Percentiles rank a stretch among this genome's conserved stretches.
Conservation (phyloP, 2,329 filamentous ascomycete genomes). For the Penicillium sp. region DNA sequence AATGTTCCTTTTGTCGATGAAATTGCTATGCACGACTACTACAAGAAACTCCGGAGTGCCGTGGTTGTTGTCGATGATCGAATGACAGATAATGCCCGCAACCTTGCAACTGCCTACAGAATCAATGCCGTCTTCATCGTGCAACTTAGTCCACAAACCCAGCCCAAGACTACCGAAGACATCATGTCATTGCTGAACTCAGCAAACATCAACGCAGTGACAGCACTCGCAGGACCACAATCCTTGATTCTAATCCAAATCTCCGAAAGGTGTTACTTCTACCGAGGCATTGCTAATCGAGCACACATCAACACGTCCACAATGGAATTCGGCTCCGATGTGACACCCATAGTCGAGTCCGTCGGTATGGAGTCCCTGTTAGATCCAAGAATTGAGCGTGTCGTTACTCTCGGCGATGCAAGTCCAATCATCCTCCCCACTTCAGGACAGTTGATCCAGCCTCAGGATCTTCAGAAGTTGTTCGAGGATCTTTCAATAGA, state of each 20-base stretch:
- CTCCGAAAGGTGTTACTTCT: background rate
- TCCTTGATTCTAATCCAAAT: background rate
- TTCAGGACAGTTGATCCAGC: background rate
- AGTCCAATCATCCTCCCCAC: background rate
- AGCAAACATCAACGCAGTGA: background rate
- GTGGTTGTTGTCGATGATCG: slow-evolving; percentile 30
- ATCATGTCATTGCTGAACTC: background rate
- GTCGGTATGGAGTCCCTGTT: background rate
- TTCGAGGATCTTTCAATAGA: background rate
- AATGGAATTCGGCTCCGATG: slow-evolving; percentile 5
- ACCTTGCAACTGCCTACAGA: slow-evolving; percentile 24
- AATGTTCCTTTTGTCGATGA: background rate
- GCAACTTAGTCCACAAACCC: background rate
- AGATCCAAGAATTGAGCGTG: background rate
- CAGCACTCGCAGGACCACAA: background rate
- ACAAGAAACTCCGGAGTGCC: background rate
- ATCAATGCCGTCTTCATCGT: slow-evolving; percentile 30
- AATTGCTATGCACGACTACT: background rate
- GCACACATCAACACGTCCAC: background rate
- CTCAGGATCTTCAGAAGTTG: background rate
- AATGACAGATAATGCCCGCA: slow-evolving; percentile 33
- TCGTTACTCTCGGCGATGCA: background rate
- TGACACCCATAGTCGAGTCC: background rate
- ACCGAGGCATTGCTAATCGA: background rate
- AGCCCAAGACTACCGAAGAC: background rate